Evolutionary conservation across 1,284 basidiomycete genomes (phyloP), one percentile per base, ranked within the genome.

Genomic region (Melampsora americana): DNA sequence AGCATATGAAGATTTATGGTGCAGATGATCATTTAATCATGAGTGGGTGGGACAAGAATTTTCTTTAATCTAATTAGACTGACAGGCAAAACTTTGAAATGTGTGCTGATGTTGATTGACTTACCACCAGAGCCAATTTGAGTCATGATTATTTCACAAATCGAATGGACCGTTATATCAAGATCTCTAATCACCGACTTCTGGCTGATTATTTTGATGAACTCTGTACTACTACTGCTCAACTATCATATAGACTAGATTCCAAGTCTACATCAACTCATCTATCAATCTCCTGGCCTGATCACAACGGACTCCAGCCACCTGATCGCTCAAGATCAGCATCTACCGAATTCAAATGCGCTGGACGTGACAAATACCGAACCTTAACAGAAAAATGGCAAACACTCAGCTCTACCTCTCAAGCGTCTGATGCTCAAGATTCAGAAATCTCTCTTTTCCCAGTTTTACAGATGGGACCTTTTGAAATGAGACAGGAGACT

Each of bases 1-100:
- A 95, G 92, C 96, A 99, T 82, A 91, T 94, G 28, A 99, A 99
- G 84, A 88, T 95, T 77, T 99, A 99, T 81, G 92, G 92, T 20
- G 90, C 88, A 0, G 96, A 99, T 81, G 89, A 97, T 81, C 89
- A 93, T 75, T 87, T 99, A 50, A 88, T 99, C 82, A 89, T 99
- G 78, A 93, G 89, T 80, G 96, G 95, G 94, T 95, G 81, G 56
- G 60, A 42, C 32, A 42, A 64, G 32, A 26, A 91, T 85, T 28
- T 28, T n/a, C n/a, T n/a, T n/a, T n/a, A n/a, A n/a, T n/a, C n/a
- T n/a, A n/a, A n/a, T n/a, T n/a, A n/a, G n/a, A n/a, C n/a, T n/a
- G n/a, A n/a, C n/a, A n/a, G n/a, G n/a, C n/a, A n/a, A n/a, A n/a
- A n/a, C n/a, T n/a, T n/a, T n/a, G n/a, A n/a, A n/a, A n/a, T n/a